phyloP scores from a whole-genome alignment of 1,139 yeast genomes.

The Spencermartinsiella ligniputridi region DNA sequence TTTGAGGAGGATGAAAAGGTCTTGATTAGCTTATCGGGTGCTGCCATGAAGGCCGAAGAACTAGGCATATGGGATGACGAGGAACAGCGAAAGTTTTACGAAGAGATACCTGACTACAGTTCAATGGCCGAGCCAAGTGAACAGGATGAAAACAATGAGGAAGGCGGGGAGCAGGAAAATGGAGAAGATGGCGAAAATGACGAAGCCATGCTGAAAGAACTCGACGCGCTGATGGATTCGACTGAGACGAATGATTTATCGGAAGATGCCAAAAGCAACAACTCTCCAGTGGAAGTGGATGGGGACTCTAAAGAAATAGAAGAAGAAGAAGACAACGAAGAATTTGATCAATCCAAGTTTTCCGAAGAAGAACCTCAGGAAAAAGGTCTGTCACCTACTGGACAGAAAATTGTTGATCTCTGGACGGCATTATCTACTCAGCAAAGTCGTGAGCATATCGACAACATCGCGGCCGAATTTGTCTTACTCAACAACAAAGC shows the following conservation, averaged over 20 bases:
- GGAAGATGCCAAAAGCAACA: slow-evolving; percentile 1
- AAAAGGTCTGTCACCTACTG: slow-evolving; percentile 16
- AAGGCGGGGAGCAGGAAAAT: slow-evolving; percentile 15
- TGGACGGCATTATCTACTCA: slow-evolving; percentile 22
- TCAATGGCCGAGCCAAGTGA: slow-evolving; percentile 16
- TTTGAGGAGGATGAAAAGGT: slow-evolving; percentile 25
- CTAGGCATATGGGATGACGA: slow-evolving; percentile 61
- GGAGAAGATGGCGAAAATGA: slow-evolving; percentile 13
- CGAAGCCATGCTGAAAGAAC: slow-evolving; percentile 4
- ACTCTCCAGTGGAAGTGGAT: background rate
- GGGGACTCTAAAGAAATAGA: background rate
- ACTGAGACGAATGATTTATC: slow-evolving; percentile 17
- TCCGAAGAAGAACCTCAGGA: slow-evolving; percentile 5
- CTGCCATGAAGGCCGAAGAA: slow-evolving; percentile 23
- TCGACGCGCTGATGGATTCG: slow-evolving; percentile 7
- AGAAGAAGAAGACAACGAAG: slow-evolving; percentile 16
- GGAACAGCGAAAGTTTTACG: slow-evolving; percentile 61
- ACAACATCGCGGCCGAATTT: slow-evolving; percentile 53
- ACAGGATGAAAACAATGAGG: slow-evolving; percentile 12
- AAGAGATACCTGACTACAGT: slow-evolving; percentile 37
- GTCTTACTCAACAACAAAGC: slow-evolving; percentile 68
- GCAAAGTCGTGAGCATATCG: slow-evolving; percentile 47
- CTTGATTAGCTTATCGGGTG: slow-evolving; percentile 22
- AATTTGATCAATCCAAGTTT: slow-evolving; percentile 9
- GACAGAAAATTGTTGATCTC: slow-evolving; percentile 20